Percentiles rank a stretch among this genome's conserved stretches.
Evolutionary conservation across 148 eudicot genomes (phyloP).

Genomic region (Polygonum aviculare): DNA sequence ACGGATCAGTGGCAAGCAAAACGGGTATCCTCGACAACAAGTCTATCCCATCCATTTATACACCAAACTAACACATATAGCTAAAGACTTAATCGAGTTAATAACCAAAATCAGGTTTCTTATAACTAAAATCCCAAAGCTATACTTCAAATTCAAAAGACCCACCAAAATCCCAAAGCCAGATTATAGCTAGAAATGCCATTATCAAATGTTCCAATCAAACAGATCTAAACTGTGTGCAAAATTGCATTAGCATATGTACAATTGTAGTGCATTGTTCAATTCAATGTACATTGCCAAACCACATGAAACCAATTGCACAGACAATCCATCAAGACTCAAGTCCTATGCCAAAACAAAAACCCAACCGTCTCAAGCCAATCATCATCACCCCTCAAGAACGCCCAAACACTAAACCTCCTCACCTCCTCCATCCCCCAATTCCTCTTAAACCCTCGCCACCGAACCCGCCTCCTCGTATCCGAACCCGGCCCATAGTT

Average conservation of each 20-base stretch:
- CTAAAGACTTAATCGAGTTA: too few relatives aligned
- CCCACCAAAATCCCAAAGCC: too few relatives aligned
- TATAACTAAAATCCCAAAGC: too few relatives aligned
- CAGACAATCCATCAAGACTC: not conserved
- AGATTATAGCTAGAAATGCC: too few relatives aligned
- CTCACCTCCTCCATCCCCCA: conserved; percentile 29
- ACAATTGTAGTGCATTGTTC: not conserved
- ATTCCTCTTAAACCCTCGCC: conserved; percentile 57
- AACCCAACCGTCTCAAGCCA: conserved; percentile 44
- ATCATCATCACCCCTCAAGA: conserved; percentile 38
- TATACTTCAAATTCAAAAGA: too few relatives aligned
- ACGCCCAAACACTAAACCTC: conserved; percentile 33
- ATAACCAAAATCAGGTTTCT: too few relatives aligned
- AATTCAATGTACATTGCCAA: not conserved
- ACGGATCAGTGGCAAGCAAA: too few relatives aligned
- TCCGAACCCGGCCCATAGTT: conserved; percentile 65
- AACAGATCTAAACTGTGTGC: not conserved
- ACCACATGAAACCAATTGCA: not conserved
- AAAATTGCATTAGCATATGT: not conserved
- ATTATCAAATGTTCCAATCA: too few relatives aligned
- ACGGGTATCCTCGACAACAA: too few relatives aligned
- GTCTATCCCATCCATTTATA: too few relatives aligned
- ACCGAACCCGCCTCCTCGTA: conserved; percentile 36
- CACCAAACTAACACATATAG: too few relatives aligned
- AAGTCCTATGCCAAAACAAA: conserved; percentile 27